Evolutionary conservation across 2,329 filamentous ascomycete genomes (phyloP).

Genomic region (Lomentospora prolificans): DNA sequence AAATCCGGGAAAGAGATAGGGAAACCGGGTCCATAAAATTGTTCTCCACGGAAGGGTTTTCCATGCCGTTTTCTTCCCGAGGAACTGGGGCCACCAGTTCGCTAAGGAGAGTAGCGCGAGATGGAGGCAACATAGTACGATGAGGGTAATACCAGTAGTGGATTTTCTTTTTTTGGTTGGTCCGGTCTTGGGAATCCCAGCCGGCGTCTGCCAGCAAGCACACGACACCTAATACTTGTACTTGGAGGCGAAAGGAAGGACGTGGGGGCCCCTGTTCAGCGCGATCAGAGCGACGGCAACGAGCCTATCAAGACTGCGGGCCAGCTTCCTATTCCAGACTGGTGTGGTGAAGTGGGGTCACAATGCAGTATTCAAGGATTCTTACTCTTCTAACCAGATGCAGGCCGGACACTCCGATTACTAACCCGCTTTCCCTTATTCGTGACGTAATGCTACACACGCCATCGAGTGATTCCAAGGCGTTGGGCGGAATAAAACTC

Average conservation of each 20-base stretch:
- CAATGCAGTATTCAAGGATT: neutral
- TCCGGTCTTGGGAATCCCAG: too few relatives aligned
- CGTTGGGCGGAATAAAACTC: neutral
- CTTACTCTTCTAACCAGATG: neutral
- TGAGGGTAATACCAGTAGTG: too few relatives aligned
- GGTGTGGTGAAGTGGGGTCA: neutral
- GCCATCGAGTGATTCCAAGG: neutral
- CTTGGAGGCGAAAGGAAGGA: too few relatives aligned
- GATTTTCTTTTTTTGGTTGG: too few relatives aligned
- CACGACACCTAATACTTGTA: too few relatives aligned
- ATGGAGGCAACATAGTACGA: too few relatives aligned
- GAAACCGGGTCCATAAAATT: neutral
- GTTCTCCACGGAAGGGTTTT: neutral
- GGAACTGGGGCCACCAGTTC: neutral
- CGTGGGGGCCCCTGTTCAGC: neutral
- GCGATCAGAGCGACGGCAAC: neutral
- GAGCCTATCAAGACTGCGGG: neutral
- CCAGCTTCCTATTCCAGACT: constrained; percentile 1
- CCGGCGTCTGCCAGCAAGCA: neutral
- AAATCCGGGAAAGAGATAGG: neutral
- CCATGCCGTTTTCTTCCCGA: neutral
- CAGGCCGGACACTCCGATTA: neutral
- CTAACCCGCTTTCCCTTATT: neutral
- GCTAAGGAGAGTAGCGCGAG: neutral
- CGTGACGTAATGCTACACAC: neutral